Conservation (phyloP, 2,329 filamentous ascomycete genomes). For the Ascochyta clinopodiicola region DNA sequence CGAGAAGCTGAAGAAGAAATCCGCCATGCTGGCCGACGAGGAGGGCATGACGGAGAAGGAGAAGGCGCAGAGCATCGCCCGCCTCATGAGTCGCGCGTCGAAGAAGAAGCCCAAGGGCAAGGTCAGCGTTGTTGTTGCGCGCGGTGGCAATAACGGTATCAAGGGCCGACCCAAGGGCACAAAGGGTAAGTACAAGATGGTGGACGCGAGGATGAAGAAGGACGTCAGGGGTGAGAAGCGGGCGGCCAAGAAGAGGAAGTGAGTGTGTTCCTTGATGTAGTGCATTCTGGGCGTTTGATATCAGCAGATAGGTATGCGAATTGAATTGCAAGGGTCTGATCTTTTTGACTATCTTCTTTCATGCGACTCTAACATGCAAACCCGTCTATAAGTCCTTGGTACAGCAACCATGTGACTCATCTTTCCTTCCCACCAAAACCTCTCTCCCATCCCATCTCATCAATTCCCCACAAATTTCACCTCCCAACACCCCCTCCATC, state of each 20-base stretch:
- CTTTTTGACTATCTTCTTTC: background rate
- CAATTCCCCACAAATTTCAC: too few relatives aligned
- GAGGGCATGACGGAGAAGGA: conserved; percentile 95
- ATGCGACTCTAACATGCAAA: too few relatives aligned
- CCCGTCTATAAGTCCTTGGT: too few relatives aligned
- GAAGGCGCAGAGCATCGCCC: conserved; percentile 84
- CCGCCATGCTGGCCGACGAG: conserved; percentile 84
- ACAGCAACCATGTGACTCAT: too few relatives aligned
- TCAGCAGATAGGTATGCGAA: background rate
- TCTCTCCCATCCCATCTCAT: too few relatives aligned
- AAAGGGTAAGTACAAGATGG: conserved; percentile 97
- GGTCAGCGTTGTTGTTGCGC: conserved; percentile 88
- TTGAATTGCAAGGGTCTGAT: background rate
- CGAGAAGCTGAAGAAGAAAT: conserved; percentile 97
- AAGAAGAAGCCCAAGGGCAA: conserved; percentile 86
- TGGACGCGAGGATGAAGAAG: conserved; percentile 95
- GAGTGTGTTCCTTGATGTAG: background rate
- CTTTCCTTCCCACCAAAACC: too few relatives aligned
- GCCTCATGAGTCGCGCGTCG: conserved; percentile 79
- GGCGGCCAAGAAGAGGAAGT: conserved; percentile 73
- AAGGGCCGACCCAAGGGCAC: conserved; percentile 87
- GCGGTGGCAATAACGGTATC: conserved; percentile 82
- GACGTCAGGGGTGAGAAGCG: conserved; percentile 89
- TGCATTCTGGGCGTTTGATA: background rate
- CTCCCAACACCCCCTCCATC: too few relatives aligned